phyloP scores from a whole-genome alignment of 331 rosid species.

The Erythrophleum ivorense region DNA sequence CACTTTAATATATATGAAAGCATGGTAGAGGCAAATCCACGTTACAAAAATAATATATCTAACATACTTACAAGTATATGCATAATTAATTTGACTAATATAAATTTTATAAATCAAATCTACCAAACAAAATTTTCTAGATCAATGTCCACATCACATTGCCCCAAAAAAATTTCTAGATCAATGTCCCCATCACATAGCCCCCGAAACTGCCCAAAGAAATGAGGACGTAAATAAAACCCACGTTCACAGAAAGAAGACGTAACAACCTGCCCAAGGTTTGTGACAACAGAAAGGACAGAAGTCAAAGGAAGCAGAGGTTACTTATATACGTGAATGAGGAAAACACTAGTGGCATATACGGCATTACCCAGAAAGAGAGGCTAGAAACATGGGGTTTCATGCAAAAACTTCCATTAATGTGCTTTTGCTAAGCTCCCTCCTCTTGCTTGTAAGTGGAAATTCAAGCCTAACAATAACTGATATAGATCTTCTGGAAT shows the following conservation, averaged over 20 bases:
- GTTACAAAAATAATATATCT: too few relatives aligned
- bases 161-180: too few relatives aligned
- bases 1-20: too few relatives aligned
- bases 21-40: too few relatives aligned
- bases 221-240: too few relatives aligned
- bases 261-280: background rate
- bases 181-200: too few relatives aligned
- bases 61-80: background rate
- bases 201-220: background rate
- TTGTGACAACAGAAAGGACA: background rate
- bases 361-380: conserved; percentile 2
- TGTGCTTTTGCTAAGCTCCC: conserved; percentile 36
- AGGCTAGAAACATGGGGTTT: conserved; percentile 42
- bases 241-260: background rate
- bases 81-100: too few relatives aligned
- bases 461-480: background rate
- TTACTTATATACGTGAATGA: background rate
- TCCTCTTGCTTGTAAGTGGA: conserved; percentile 27
- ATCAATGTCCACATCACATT: too few relatives aligned
- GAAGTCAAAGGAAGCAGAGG: background rate
- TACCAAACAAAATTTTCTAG: background rate
- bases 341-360: background rate
- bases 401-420: background rate
- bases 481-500: conserved; percentile 70
- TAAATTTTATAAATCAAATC: background rate